Evolutionary conservation across 2,329 filamentous ascomycete genomes (phyloP).

Genomic region (Colletotrichum chrysophilum): DNA sequence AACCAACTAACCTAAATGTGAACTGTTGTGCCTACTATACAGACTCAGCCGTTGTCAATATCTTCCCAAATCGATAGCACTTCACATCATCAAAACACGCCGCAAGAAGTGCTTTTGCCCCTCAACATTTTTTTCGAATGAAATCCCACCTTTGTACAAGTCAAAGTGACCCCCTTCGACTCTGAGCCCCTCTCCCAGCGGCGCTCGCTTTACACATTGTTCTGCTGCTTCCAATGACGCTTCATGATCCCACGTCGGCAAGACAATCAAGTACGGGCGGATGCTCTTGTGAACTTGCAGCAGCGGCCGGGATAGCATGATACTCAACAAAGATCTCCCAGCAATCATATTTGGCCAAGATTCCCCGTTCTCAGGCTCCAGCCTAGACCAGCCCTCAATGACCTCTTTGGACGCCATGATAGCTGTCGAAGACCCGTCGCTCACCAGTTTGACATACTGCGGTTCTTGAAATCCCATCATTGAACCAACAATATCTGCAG

Average conservation of each 20-base stretch:
- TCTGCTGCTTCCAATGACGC: conserved; percentile 1
- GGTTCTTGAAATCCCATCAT: not conserved
- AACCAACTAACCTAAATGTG: not conserved
- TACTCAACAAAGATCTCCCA: conserved; percentile 5
- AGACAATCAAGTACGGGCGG: not conserved
- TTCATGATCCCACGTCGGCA: conserved; percentile 13
- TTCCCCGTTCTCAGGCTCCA: not conserved
- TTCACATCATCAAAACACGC: not conserved
- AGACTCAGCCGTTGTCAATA: not conserved
- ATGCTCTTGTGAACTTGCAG: not conserved
- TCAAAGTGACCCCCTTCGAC: conserved; percentile 6
- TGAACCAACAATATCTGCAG: not conserved
- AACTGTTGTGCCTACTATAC: not conserved
- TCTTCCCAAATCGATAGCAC: not conserved
- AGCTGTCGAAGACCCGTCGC: conserved; percentile 3
- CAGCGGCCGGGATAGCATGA: not conserved
- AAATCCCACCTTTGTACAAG: not conserved
- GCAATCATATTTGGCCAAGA: conserved; percentile 1
- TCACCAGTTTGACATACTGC: conserved; percentile 2
- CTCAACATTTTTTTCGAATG: conserved; percentile 1
- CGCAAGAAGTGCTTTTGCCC: conserved; percentile 2
- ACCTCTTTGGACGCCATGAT: conserved; percentile 6
- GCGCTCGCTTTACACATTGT: conserved; percentile 5
- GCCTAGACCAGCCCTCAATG: not conserved
- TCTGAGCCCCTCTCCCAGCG: not conserved